Evolutionary conservation across 169 alveolate species (phyloP).

Genomic region (Eimeria sp.): DNA sequence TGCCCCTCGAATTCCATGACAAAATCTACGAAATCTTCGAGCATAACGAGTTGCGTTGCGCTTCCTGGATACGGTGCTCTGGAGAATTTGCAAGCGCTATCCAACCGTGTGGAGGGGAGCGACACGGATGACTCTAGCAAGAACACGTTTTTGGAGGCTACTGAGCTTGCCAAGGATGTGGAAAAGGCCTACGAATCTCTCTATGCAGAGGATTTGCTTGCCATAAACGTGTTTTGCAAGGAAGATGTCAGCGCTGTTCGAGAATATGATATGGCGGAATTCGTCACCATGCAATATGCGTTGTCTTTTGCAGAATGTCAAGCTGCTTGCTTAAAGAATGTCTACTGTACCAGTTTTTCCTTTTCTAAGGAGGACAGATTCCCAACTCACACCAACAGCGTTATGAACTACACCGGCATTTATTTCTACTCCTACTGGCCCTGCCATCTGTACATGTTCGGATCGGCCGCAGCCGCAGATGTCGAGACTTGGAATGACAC

Average conservation of each 20-base stretch:
- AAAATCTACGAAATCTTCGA: conserved; percentile 60
- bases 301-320: conserved; percentile 55
- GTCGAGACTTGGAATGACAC: conserved; percentile 17
- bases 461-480: conserved; percentile 70
- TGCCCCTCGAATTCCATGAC: conserved; percentile 79
- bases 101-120: conserved; percentile 20
- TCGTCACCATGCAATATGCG: conserved; percentile 68
- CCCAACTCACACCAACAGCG: conserved; percentile 55
- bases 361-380: conserved; percentile 63
- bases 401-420: conserved; percentile 80
- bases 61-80: conserved; percentile 71
- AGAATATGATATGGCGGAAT: conserved; percentile 77
- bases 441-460: conserved; percentile 75
- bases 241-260: conserved; percentile 37
- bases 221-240: conserved; percentile 54
- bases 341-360: conserved; percentile 78
- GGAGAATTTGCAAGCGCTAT: conserved; percentile 50
- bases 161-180: conserved; percentile 71
- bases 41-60: conserved; percentile 80
- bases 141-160: conserved; percentile 53
- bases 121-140: conserved; percentile 14
- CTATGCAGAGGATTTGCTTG: conserved; percentile 31
- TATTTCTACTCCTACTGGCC: conserved; percentile 57
- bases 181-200: conserved; percentile 35
- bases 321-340: conserved; percentile 68